Conservation (phyloP, 805 yeast species). For the Kuraishia cidri region DNA sequence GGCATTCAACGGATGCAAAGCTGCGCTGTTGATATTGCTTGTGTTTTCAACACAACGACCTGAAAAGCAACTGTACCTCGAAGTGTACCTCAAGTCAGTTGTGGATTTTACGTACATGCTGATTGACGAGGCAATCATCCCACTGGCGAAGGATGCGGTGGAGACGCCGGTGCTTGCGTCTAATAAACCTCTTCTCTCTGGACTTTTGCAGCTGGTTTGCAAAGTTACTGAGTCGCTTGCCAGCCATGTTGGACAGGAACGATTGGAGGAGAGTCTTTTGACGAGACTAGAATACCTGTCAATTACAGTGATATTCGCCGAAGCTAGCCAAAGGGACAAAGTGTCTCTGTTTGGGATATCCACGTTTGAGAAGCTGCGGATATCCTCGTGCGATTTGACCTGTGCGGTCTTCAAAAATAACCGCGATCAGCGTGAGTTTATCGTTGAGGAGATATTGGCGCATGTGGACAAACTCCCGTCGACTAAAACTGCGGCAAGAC, state of each 20-base stretch:
- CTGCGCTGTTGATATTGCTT: constrained; percentile 14
- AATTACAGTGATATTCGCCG: constrained; percentile 29
- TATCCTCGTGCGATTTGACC: constrained; percentile 18
- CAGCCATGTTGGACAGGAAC: constrained; percentile 3
- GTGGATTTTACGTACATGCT: constrained; percentile 12
- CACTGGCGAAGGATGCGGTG: background rate
- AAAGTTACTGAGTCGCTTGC: no score
- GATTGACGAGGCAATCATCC: background rate
- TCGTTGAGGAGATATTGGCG: constrained; percentile 50
- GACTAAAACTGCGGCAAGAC: constrained; percentile 32
- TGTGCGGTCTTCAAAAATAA: constrained; percentile 28
- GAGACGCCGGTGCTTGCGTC: background rate
- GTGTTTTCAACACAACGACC: constrained; percentile 26
- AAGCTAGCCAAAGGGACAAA: constrained; percentile 15
- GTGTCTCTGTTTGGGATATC: constrained; percentile 11
- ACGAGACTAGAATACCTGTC: constrained; percentile 53
- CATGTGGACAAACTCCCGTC: constrained; percentile 41
- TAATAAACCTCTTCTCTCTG: background rate
- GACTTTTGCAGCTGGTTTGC: background rate
- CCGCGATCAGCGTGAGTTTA: constrained; percentile 47
- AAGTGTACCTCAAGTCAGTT: constrained; percentile 29
- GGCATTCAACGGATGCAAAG: constrained; percentile 20
- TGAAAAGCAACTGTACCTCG: constrained; percentile 37
- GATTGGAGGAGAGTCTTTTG: constrained; percentile 39
- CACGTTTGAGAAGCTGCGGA: constrained; percentile 18